Base-by-base conservation (phyloP, 768 basidiomycete species). In the Pleurotus ostreatus region DNA sequence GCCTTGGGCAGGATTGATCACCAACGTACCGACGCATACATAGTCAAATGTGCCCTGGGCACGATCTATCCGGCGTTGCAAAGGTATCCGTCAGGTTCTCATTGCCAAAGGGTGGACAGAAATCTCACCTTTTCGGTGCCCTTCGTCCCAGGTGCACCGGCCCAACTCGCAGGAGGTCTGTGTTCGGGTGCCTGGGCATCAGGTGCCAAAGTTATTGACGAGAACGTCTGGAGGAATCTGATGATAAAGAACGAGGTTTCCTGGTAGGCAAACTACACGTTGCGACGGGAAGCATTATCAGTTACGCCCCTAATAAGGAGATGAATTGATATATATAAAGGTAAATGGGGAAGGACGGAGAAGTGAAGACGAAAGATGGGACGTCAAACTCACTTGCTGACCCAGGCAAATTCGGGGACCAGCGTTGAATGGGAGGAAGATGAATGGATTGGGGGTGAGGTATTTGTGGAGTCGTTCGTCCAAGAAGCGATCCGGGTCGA, bases 401-500 rank as follows among this genome's bases (percentile, higher is more conserved):
- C 75, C 72, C 6, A 74, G 63, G 51, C 71, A 73, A 22, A 73
- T 73, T 9, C 71, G 58, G 4, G 71, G 72, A 8, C 73, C 71
- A 12, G 73, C 74, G 57, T 72, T 75, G 63, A 75, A 75, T 4
- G 73, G 74, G 22, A 71, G 63, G 61, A 75, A 76, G 13, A 76
- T 73, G 57, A 70, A 70, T 0, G 68, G 70, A 56, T 83, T 82
- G 1, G 75, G 71, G 0, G 71, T 72, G 46, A 79, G 59, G 60
- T 79, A 77, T 60, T 76, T 78, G 58, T 82, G 75, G 0, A 78
- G 46, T 3, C 82, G 71, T 43, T 78, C 75, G 57, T 84, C 81
- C 26, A 84, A 66, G 73, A 82, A 83, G 1, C 82, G 73, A 59
- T 81, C 77, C 3, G 83, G 83, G 59, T 83, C 82, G 57, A 83